Percentiles rank a stretch among this genome's conserved stretches.
These are phyloP conservation scores for Russula griseocarnosa DNA, from an alignment of 768 basidiomycete genomes.

Conservation along the genomic window DNA sequence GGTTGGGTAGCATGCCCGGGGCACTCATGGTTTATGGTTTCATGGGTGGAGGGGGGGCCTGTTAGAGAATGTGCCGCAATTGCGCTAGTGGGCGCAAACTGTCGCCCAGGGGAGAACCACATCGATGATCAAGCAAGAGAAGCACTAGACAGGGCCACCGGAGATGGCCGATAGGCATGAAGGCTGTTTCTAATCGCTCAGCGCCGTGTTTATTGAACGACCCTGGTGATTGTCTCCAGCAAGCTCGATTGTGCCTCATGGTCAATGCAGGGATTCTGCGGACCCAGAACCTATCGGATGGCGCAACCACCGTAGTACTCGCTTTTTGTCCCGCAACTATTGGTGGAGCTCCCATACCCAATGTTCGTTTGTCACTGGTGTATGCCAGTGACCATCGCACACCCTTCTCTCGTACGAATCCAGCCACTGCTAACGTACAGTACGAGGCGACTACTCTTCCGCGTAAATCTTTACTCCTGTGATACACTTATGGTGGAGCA, in stretches of 20 bases:
- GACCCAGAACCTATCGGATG: not conserved
- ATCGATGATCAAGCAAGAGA: not conserved
- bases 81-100: not conserved
- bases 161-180: not conserved
- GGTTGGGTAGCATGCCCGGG: too few species aligned
- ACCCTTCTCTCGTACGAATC: not conserved
- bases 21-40: too few species aligned
- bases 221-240: not conserved
- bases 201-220: not conserved
- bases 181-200: not conserved
- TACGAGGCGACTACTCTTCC: not conserved
- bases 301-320: not conserved
- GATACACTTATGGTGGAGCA: not conserved
- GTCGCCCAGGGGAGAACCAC: not conserved
- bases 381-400: not conserved
- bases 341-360: not conserved
- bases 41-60: not conserved
- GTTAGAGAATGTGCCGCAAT: not conserved
- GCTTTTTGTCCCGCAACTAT: not conserved
- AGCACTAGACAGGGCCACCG: not conserved
- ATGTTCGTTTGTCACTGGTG: not conserved
- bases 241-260: conserved; percentile 15
- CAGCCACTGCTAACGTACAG: not conserved
- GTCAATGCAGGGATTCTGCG: not conserved
- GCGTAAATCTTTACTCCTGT: not conserved